Evolutionary conservation across 1,284 basidiomycete species (phyloP), one percentile per base, ranked within the genome.

Genomic region (Cystobasidium slooffiae): DNA sequence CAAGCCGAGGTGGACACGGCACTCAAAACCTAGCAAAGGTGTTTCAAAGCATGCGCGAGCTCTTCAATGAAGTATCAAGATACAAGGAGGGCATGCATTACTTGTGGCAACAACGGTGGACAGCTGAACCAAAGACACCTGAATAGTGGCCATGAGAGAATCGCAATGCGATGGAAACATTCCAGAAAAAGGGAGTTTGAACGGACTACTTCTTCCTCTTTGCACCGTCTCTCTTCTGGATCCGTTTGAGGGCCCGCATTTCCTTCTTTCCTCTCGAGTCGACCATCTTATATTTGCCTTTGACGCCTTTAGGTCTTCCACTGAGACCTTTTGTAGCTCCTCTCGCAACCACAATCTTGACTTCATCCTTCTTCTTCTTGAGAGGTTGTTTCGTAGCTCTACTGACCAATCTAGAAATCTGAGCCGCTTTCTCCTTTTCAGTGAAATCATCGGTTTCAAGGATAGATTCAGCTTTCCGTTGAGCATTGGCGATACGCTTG

Each of bases 401-500:
- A 49, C 87, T 87, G 87, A 99, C 91, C 44, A 98, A 83, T 82
- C 95, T 96, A 80, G 93, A 90, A 74, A 99, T 95, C 81, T 93
- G 91, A 77, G 89, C 88, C 7, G 96, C 94, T 84, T 98, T 98
- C 81, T 98, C 96, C 75, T 89, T 87, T 84, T 99, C 96, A 39
- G 92, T 91, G 84, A 97, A 88, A 80, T 98, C 95, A 18, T 89
- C 73, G 20, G 91, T 93, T 76, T 91, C 88, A 82, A 94, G 94
- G 76, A 99, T 89, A 70, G 92, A 93, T 80, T 98, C 95, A 1
- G 96, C 97, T 84, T 97, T 98, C 85, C 92, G 94, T 87, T 94
- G 89, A 16, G 93, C 93, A 83, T 94, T 96, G 79, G 97, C 93
- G 22, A 98, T 84, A 63, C 90, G 86, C 79, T 93, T 90, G 22